Conservation (phyloP, 805 yeast species). For the Starmerella floris region DNA sequence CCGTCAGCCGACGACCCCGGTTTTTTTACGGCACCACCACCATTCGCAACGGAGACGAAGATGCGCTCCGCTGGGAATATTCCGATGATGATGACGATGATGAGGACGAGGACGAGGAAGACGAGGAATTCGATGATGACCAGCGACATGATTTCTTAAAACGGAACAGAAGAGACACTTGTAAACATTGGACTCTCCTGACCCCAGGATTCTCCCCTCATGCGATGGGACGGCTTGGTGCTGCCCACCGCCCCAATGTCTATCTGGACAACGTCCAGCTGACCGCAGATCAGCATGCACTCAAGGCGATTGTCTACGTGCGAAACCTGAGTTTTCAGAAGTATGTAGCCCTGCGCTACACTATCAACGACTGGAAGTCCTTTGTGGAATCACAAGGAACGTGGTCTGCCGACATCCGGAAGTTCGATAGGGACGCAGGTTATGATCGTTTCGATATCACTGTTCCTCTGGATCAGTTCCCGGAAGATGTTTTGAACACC, state of each 20-base stretch:
- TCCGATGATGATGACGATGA: slow-evolving; percentile 25
- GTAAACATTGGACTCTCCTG: slow-evolving; percentile 12
- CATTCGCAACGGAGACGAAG: slow-evolving; percentile 23
- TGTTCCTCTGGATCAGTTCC: slow-evolving; percentile 29
- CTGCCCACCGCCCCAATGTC: slow-evolving; percentile 30
- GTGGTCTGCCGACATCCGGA: slow-evolving; percentile 41
- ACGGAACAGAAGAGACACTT: not conserved
- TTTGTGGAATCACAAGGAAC: slow-evolving; percentile 53
- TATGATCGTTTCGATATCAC: slow-evolving; percentile 59
- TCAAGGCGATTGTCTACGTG: slow-evolving; percentile 68
- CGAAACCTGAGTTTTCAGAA: slow-evolving; percentile 60
- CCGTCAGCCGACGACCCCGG: slow-evolving; percentile 31
- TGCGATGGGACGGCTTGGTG: slow-evolving; percentile 13
- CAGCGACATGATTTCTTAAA: not conserved
- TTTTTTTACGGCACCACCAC: not conserved
- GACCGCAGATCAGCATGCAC: slow-evolving; percentile 41
- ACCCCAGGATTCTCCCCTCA: slow-evolving; percentile 17
- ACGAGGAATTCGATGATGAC: slow-evolving; percentile 8
- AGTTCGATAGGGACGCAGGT: slow-evolving; percentile 22
- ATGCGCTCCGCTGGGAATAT: slow-evolving; percentile 30
- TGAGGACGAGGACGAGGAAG: slow-evolving; percentile 21
- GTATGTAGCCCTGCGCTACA: slow-evolving; percentile 53
- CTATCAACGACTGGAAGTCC: slow-evolving; percentile 68
- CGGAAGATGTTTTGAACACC: slow-evolving; percentile 21
- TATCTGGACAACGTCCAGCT: slow-evolving; percentile 55